Base-by-base conservation (phyloP, 768 basidiomycete genomes). In the Clavulina sp. region DNA sequence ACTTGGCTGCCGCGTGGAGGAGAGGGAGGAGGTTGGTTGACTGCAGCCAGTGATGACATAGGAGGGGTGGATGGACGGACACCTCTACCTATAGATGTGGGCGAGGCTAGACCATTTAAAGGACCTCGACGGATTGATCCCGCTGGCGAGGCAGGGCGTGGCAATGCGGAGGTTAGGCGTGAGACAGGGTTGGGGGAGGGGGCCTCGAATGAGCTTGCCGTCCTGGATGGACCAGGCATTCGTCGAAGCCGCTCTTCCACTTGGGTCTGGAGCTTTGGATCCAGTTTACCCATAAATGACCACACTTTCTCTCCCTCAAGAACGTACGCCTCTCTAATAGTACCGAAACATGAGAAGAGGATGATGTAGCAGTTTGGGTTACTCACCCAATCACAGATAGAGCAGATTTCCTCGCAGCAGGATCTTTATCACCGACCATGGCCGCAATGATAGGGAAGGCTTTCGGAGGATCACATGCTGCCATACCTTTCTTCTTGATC, bases 261-360 rank as follows among this genome's bases (percentile, higher is more conserved):
- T 60, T 91, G 86, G 5, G 87, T 88, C 60, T 84, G 89, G 60
- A 92, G 89, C 63, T 93, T 93, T 3, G 83, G 69, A 41, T 81
- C 74, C 28, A 95, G 68, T 5, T 71, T 58, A 1, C 86, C 86
- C 41, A 89, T 83, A 6, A 81, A 65, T 7, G 73, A 67, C 85
- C 84, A 92, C 9, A 91, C 76, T 58, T 78, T 82, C 59, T 93
- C 89, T 19, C 91, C 91, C 19, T 84, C 75, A 13, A 87, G 72
- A 5, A 74, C 69, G 62, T 89, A 93, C 2, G 73, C 81, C 62
- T 91, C 84, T 52, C 89, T 89, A 60, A 13, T n/a, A 46, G 26
- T 9, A 9, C 43, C 26, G 43, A 38, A 13, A 21, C 9, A 46
- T 16, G 43, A 46, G 44, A 9, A 23, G 48, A 18, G 56, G 29